A percentile compares a stretch with the other conserved stretches of the same genome.
Evolutionary conservation across 2,329 filamentous ascomycete species (phyloP).

Genomic region (Ceratocystis cubensis): DNA sequence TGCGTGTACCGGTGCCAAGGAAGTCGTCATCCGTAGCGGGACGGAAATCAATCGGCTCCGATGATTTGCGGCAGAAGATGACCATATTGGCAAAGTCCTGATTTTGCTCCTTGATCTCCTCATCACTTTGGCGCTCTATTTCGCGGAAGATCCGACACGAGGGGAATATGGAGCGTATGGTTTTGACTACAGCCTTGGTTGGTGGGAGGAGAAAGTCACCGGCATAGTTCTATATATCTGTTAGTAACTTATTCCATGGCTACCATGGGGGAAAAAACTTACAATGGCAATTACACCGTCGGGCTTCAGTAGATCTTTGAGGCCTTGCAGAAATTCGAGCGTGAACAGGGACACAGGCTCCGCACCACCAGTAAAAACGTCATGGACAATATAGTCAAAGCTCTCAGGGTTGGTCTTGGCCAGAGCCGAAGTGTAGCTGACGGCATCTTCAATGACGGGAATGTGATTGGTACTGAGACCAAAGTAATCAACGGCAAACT

Average conservation of each 20-base stretch:
- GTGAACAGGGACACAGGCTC: constrained; percentile 87
- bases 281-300: constrained; percentile 81
- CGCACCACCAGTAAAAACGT: constrained; percentile 93
- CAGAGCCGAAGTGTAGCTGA: constrained; percentile 47
- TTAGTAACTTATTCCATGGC: constrained; percentile 15
- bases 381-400: constrained; percentile 91
- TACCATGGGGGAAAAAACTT: constrained; percentile 29
- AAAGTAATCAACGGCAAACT: constrained; percentile 76
- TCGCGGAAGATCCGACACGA: constrained; percentile 86
- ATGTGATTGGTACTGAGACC: constrained; percentile 63
- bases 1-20: constrained; percentile 57
- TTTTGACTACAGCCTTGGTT: constrained; percentile 66
- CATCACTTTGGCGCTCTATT: constrained; percentile 39
- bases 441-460: constrained; percentile 70
- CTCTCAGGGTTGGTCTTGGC: constrained; percentile 33
- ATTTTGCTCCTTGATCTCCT: constrained; percentile 36
- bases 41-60: constrained; percentile 49
- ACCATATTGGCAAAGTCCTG: constrained; percentile 90
- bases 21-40: constrained; percentile 51
- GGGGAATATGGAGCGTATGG: constrained; percentile 73
- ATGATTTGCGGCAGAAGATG: constrained; percentile 71
- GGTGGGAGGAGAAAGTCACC: constrained; percentile 70
- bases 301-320: constrained; percentile 58
- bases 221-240: constrained; percentile 65
- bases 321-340: constrained; percentile 60